Conservation (phyloP, 352 stramenopile species). For the Peronosclerospora sorghi region DNA sequence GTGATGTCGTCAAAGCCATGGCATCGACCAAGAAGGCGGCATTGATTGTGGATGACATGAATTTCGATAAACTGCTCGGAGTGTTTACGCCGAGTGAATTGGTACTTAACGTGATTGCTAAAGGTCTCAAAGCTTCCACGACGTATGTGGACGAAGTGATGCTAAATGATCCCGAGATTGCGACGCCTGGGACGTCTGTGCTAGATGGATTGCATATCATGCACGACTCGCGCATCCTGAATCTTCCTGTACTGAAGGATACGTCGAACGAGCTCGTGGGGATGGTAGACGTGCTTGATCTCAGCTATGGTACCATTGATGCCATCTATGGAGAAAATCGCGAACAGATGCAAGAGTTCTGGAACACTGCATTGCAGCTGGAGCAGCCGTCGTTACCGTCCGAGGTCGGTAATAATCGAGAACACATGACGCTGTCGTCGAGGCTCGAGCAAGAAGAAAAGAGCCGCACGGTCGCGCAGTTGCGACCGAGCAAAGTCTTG, state of each 20-base stretch:
- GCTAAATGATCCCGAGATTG: slow-evolving; percentile 77
- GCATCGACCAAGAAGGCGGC: slow-evolving; percentile 83
- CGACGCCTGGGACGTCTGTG: slow-evolving; percentile 53
- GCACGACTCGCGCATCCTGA: slow-evolving; percentile 75
- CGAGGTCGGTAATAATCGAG: slow-evolving; percentile 19
- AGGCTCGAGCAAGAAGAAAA: slow-evolving; percentile 52
- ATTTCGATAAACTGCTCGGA: slow-evolving; percentile 83
- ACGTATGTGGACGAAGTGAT: slow-evolving; percentile 89
- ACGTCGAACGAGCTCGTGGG: slow-evolving; percentile 57
- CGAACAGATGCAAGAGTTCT: slow-evolving; percentile 86
- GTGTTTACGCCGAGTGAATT: slow-evolving; percentile 97
- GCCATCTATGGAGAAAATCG: slow-evolving; percentile 80
- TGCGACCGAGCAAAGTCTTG: slow-evolving; percentile 83
- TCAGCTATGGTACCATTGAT: slow-evolving; percentile 84
- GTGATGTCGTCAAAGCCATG: slow-evolving; percentile 68
- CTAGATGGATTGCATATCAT: slow-evolving; percentile 83
- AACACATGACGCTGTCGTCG: slow-evolving; percentile 51
- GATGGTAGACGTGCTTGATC: slow-evolving; percentile 73
- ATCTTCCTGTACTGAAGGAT: slow-evolving; percentile 67
- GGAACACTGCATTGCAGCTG: slow-evolving; percentile 75
- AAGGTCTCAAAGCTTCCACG: slow-evolving; percentile 77
- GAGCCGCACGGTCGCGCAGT: slow-evolving; percentile 66
- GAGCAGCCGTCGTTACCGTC: slow-evolving; percentile 44
- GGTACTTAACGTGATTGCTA: slow-evolving; percentile 91
- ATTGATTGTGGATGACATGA: slow-evolving; percentile 87